Conservation (phyloP, 139 green algal species). For the Picochlorum sp. region DNA sequence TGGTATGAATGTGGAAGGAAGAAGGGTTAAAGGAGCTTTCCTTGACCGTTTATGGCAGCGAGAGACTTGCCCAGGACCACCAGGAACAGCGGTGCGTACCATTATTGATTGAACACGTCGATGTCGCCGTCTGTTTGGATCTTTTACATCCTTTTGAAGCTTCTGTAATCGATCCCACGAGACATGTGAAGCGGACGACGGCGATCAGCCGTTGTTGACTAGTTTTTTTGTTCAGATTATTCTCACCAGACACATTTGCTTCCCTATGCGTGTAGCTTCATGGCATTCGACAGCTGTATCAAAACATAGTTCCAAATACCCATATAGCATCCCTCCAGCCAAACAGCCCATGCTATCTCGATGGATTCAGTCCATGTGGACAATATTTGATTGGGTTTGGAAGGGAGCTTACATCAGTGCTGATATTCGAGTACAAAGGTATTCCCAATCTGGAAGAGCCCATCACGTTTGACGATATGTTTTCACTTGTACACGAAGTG, state of each 20-base stretch:
- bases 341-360: not conserved
- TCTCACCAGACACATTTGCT: too few species aligned
- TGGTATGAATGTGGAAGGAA: too few species aligned
- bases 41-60: conserved; percentile 2
- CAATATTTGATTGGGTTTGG: conserved; percentile 20
- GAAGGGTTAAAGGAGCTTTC: too few species aligned
- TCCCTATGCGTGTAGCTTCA: conserved; percentile 4
- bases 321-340: conserved; percentile 7
- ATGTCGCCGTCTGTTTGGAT: too few species aligned
- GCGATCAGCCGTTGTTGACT: too few species aligned
- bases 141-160: too few species aligned
- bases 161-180: too few species aligned
- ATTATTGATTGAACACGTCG: not conserved
- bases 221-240: too few species aligned
- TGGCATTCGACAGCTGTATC: conserved; percentile 16
- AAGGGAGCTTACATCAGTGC: conserved; percentile 7
- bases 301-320: conserved; percentile 24
- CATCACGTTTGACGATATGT: conserved; percentile 14
- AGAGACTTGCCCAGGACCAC: not conserved
- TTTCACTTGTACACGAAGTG: conserved; percentile 11
- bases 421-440: conserved; percentile 18
- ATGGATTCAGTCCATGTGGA: conserved; percentile 18
- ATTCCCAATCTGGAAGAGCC: not conserved
- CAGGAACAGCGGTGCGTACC: conserved; percentile 16
- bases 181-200: too few species aligned